Evolutionary conservation across 1,284 basidiomycete species (phyloP), one percentile per base, ranked within the genome.

Genomic region (Kwoniella shivajii): DNA sequence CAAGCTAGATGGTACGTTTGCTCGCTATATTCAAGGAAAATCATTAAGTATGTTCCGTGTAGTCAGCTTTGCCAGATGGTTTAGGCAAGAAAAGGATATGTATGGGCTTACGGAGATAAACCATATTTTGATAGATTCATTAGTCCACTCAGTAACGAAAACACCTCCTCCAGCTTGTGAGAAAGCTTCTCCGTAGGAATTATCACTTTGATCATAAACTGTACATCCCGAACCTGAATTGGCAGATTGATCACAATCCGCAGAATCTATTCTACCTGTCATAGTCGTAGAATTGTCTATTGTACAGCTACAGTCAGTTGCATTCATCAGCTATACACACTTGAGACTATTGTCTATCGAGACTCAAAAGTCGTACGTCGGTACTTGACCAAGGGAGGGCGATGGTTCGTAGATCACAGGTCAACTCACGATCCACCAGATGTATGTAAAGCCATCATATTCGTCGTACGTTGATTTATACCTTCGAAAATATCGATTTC

Each of bases 71-170:
- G n/a, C 26, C 41, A 43, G 41, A 7, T 7, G 10, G 4, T 38
- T 6, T 38, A 24, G 22, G 43, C 9, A 22, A 30, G 16, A 44
- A 6, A 5, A 44, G 43, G 3, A 29, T 24, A 16, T 41, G 9
- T 9, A 80, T n/a, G n/a, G n/a, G n/a, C 86, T 68, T 64, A 88
- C 87, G 52, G 81, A 75, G 75, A 88, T 86, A 79, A 88, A 89
- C 89, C 89, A 91, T 50, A 90, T 82, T 9, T 84, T 86, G 64
- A 75, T 72, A 16, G 60, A 67, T 10, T 70, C 60, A 26, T 80
- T 75, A 1, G 86, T 85, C 63, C 85, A 84, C 74, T 89, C 87
- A 5, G 87, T 85, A 26, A 88, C 84, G 63, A 83, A 90, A 16
- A 88, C 81, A 14, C 89, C 88, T 29, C 89, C 89, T 13, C 84